A percentile compares a stretch with the other conserved stretches of the same genome.
These are phyloP conservation scores for Emericellopsis terricola DNA, from an alignment of 495 filamentous ascomycete genomes.

Conservation along the genomic window DNA sequence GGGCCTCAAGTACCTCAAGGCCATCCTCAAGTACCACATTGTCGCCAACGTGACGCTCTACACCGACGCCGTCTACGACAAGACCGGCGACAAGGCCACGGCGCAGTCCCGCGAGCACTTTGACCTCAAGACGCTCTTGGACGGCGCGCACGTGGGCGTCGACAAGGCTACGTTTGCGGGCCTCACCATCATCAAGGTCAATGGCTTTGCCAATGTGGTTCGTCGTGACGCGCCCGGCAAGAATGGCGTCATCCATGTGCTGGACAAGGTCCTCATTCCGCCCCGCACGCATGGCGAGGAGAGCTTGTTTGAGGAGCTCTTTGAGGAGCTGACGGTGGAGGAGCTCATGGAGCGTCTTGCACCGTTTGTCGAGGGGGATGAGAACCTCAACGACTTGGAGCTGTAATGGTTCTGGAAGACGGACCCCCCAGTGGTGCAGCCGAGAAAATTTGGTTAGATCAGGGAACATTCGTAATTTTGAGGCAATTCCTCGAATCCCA, in stretches of 20 bases:
- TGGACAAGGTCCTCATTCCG: conserved; percentile 50
- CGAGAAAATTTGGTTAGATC: too few species aligned
- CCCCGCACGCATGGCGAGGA: conserved; percentile 35
- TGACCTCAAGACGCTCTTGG: conserved; percentile 46
- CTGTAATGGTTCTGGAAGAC: too few species aligned
- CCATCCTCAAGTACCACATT: conserved; percentile 25
- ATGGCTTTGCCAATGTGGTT: conserved; percentile 39
- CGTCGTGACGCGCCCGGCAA: conserved; percentile 43
- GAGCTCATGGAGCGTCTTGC: conserved; percentile 41
- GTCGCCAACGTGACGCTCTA: conserved; percentile 59
- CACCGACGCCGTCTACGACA: conserved; percentile 49
- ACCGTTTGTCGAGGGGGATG: conserved; percentile 10
- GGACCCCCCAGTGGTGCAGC: too few species aligned
- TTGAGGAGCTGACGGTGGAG: conserved; percentile 36
- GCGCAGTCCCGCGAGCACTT: conserved; percentile 21
- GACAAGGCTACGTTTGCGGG: conserved; percentile 43
- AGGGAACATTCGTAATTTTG: too few species aligned
- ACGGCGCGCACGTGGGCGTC: conserved; percentile 35
- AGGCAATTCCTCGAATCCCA: background rate
- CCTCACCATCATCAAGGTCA: conserved; percentile 46
- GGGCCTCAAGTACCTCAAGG: conserved; percentile 29
- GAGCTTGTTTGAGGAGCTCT: too few species aligned
- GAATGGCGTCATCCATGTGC: conserved; percentile 59
- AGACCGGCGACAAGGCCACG: conserved; percentile 6
- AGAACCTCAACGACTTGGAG: background rate